Evolutionary conservation across 1,284 basidiomycete species (phyloP), one percentile per base, ranked within the genome.

Genomic region (Phaffia rhodozyma): DNA sequence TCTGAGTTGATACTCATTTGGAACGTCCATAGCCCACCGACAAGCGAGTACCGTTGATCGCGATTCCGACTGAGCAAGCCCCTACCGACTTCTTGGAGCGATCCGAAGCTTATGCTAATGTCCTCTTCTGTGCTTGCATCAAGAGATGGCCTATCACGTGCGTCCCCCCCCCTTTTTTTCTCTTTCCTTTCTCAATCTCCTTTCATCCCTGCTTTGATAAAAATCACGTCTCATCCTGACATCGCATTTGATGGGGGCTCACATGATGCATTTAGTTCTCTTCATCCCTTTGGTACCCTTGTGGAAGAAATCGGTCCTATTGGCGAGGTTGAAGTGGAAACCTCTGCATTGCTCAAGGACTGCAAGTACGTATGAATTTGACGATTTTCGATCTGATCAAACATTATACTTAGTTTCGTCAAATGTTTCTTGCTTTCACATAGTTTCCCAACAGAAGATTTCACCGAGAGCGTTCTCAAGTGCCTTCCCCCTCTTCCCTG

Each of bases 221-320:
- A 43, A 7, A 11, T 43, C 6, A 43, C 6, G 13, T 11, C 16
- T 16, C 38, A 11, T 60, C 67, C 66, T 60, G 54, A 34, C 66
- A 27, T 69, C 58, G 66, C 56, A 62, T 43, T 7, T 16, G 2
- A 2, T 43, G 7, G 55, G 65, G 18, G 54, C 69, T 23, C 32
- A 62, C 61, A 64, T 61, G 49, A 60, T 57, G 23, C 66, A 51
- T 69, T 91, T 91, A 96, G 91, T 70, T 97, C 92, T 59, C 83
- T 99, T 48, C 96, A 99, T 82, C 96, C 96, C 23, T 99, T 99
- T 75, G 96, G 96, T 67, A 96, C 94, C 43, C 80, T 99, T 49
- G 94, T 97, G 49, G 96, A 99, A 74, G 93, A 97, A 75, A 84
- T 99, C 57, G 96, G 96, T 50, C 87, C 91, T n/a, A 98, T 99